Percentiles rank a stretch among this genome's conserved stretches.
Evolutionary conservation across 495 filamentous ascomycete species (phyloP).

Genomic region (Sabuloglossum arenarium): DNA sequence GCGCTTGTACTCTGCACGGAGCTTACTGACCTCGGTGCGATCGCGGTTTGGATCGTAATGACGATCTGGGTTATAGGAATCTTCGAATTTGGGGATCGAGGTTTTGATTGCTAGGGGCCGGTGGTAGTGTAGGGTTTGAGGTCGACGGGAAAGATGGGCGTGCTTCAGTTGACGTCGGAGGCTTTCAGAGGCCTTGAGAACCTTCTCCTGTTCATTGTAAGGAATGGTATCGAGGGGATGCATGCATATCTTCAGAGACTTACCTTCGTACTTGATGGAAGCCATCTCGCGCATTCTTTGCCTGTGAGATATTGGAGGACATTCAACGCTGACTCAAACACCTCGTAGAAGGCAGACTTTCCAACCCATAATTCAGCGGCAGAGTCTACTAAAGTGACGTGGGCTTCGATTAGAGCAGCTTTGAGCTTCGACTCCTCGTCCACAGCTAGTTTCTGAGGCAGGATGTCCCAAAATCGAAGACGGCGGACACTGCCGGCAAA

Average conservation of each 20-base stretch:
- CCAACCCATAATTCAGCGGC: constrained; percentile 42
- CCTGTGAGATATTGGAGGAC: constrained; percentile 32
- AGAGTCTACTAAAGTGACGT: constrained; percentile 31
- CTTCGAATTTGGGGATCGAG: constrained; percentile 89
- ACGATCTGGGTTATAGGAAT: constrained; percentile 77
- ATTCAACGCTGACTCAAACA: constrained; percentile 37
- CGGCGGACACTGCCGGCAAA: constrained; percentile 14
- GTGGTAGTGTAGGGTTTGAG: constrained; percentile 78
- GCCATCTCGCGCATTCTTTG: constrained; percentile 27
- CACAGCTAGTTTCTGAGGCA: constrained; percentile 10
- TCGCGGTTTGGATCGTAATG: constrained; percentile 90
- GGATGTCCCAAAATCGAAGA: constrained; percentile 34
- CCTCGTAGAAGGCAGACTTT: constrained; percentile 51
- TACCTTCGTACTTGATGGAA: constrained; percentile 18
- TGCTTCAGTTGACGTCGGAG: constrained; percentile 23
- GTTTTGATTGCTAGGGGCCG: constrained; percentile 70
- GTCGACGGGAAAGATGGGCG: constrained; percentile 42
- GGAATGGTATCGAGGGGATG: neutral
- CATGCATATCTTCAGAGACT: neutral
- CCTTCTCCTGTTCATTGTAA: neutral
- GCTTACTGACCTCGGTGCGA: constrained; percentile 56
- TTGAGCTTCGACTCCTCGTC: constrained; percentile 27
- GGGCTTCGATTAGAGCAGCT: constrained; percentile 33
- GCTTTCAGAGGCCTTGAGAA: neutral
- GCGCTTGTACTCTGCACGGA: constrained; percentile 77